Evolutionary conservation across 1,139 yeast species (phyloP), one percentile per base, ranked within the genome.

Genomic region (Yamadazyma mexicana): DNA sequence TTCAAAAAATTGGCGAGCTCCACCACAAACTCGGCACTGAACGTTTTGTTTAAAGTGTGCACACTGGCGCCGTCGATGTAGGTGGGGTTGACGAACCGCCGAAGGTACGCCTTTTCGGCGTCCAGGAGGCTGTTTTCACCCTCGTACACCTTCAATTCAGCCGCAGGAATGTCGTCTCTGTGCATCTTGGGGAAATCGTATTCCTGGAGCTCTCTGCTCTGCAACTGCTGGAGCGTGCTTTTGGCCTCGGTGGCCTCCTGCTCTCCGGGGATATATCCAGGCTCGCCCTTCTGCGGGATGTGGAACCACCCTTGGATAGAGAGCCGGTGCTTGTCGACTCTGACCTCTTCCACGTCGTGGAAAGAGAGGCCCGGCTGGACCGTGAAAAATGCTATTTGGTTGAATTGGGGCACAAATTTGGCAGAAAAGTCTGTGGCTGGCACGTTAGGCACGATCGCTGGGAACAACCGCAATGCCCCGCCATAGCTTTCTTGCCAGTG

Each of bases 251-350:
- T 80, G 39, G 67, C 79, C 50, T 83, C 91, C 56, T 86, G 87
- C 56, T 86, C 95, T 5, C 92, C 95, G 18, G 79, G 80, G 31
- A 81, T 75, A 54, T 62, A 91, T 0, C 97, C 98, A 28, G 78
- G 81, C 61, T 94, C 98, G 10, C 96, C 97, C 8, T 68, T 70
- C 58, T 92, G 98, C 2, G 98, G 98, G 36, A 91, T 87, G 59
- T 94, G 99, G 59, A 92, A 94, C 99, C 99, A 94, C 0, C 99
- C 99, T 56, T 92, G 96, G 45, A 94, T 87, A 1, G 96, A 86
- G 34, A 92, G 68, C 53, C 99, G 74, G 48, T 89, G 95, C 56
- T 83, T 87, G 54, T 89, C 95, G 2, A 83, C 95, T 47, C 84
- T 77, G 2, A 94, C 98, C 59, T 94, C 98, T 62, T 94, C 98